A percentile compares a stretch with the other conserved stretches of the same genome.
Evolutionary conservation across 2,329 filamentous ascomycete species (phyloP).

Genomic region (Magnaporthales sp.): DNA sequence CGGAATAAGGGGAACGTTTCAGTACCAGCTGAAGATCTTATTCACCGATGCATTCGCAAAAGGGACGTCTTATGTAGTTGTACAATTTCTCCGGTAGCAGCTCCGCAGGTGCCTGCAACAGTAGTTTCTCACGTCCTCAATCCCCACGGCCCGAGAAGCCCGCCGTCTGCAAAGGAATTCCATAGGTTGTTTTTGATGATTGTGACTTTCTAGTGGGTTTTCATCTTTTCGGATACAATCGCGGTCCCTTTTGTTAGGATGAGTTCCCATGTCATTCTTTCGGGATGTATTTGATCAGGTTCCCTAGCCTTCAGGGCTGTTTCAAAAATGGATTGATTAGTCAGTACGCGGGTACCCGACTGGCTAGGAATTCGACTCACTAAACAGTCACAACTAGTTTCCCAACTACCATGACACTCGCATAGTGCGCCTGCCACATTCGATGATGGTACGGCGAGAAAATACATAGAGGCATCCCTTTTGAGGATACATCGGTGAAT

Average conservation of each 20-base stretch:
- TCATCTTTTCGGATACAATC: background rate
- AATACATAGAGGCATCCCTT: background rate
- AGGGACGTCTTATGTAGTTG: no score
- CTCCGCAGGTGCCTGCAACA: no score
- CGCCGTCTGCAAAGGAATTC: background rate
- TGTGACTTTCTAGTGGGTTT: background rate
- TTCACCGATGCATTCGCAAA: no score
- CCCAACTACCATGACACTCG: background rate
- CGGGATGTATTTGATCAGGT: background rate
- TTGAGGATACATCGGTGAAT: background rate
- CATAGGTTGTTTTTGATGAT: background rate
- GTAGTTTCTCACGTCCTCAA: no score
- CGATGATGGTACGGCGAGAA: background rate
- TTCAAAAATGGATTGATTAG: background rate
- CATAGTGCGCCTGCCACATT: background rate
- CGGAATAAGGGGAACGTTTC: no score
- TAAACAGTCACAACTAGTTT: background rate
- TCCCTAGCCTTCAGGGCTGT: background rate
- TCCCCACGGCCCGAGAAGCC: no score
- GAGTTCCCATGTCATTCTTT: background rate
- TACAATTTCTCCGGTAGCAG: no score
- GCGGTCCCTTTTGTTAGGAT: background rate
- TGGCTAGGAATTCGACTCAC: background rate
- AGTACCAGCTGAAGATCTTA: no score
- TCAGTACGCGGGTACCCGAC: background rate